Percentiles rank a stretch among this genome's conserved stretches.
Evolutionary conservation across 148 eudicot genomes (phyloP).

Genomic region (Rhododendron kiyosumense): DNA sequence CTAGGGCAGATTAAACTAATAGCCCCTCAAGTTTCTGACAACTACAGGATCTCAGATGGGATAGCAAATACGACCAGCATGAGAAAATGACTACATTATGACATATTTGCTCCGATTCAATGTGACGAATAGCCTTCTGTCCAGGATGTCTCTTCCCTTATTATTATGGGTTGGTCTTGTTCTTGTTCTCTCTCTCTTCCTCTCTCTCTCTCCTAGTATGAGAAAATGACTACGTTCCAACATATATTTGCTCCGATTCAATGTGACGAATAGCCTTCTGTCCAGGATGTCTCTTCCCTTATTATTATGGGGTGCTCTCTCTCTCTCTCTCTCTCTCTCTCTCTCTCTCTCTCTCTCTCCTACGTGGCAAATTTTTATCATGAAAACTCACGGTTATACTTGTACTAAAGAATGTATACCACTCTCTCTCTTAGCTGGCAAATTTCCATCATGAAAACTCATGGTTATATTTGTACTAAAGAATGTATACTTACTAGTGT

Average conservation of each 20-base stretch:
- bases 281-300: too few relatives aligned
- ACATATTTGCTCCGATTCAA: neutral
- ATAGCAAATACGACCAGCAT: neutral
- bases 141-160: too few relatives aligned
- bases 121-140: neutral
- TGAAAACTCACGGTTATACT: neutral
- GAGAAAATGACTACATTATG: neutral
- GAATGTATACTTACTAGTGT: conserved; percentile 51
- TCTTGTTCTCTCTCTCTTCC: neutral
- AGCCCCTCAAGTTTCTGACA: neutral
- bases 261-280: neutral
- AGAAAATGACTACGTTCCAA: too few relatives aligned
- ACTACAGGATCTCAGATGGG: neutral
- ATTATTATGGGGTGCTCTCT: too few relatives aligned
- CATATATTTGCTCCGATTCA: too few relatives aligned
- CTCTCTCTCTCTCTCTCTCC: neutral
- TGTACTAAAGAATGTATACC: conserved; percentile 12
- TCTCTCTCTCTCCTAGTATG: too few relatives aligned
- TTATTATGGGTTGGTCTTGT: too few relatives aligned
- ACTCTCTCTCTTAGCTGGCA: neutral
- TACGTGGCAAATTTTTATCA: neutral
- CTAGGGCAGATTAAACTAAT: neutral
- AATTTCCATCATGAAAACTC: neutral
- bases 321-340: neutral
- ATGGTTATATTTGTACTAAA: neutral